These are phyloP conservation scores for Mucor sp. DNA, from an alignment of 371 early-diverging fungal genomes.

Conservation along the genomic window DNA sequence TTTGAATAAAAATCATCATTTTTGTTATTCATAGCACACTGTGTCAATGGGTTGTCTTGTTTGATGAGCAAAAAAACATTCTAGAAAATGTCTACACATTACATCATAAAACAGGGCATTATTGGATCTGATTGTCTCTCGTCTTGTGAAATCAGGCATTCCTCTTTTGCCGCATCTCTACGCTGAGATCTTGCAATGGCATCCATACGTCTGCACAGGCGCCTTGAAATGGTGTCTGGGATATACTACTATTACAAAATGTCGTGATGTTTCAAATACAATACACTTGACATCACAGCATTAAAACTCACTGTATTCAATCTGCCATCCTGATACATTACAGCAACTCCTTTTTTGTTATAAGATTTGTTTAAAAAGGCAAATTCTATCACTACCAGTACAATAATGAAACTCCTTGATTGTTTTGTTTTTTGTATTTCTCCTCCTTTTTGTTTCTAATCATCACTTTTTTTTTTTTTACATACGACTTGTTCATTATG, in stretches of 20 bases:
- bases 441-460: neutral
- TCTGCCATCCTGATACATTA: neutral
- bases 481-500: slow-evolving; percentile 9
- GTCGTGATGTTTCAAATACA: no score
- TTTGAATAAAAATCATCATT: neutral
- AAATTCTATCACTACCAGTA: neutral
- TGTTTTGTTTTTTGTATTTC: slow-evolving; percentile 5
- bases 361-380: neutral
- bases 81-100: neutral
- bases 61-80: no score
- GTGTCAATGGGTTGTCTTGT: no score
- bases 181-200: no score
- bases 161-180: no score
- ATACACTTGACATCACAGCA: no score
- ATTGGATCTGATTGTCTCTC: no score
- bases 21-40: neutral
- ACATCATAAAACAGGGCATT: neutral
- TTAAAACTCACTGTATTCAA: neutral
- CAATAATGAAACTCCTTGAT: slow-evolving; percentile 12
- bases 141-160: no score
- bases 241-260: no score
- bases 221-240: no score
- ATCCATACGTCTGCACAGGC: no score
- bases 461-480: neutral
- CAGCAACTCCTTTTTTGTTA: neutral